A percentile compares a stretch with the other conserved stretches of the same genome.
Conservation (phyloP, 805 yeast species). For the Yarrowia deformans region DNA sequence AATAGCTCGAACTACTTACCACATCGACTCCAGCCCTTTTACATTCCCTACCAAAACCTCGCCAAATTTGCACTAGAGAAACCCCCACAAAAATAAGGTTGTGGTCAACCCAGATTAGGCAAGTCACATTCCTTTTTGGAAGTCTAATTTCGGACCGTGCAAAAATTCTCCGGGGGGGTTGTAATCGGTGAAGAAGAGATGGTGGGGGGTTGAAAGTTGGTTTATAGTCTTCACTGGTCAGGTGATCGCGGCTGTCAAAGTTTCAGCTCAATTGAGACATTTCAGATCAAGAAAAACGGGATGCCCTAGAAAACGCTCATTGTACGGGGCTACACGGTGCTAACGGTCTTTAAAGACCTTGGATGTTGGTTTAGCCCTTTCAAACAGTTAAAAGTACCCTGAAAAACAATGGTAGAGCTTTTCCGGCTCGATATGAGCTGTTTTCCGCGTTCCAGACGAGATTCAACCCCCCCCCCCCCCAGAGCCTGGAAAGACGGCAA, state of each 20-base stretch:
- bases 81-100: neutral
- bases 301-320: neutral
- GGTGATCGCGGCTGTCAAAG: neutral
- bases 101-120: slow-evolving; percentile 13
- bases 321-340: too few relatives aligned
- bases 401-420: too few relatives aligned
- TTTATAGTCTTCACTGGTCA: too few relatives aligned
- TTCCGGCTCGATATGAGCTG: too few relatives aligned
- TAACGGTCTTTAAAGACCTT: too few relatives aligned
- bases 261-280: neutral
- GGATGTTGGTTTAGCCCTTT: too few relatives aligned
- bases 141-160: neutral
- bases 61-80: neutral
- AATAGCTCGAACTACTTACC: too few relatives aligned
- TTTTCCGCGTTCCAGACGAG: too few relatives aligned
- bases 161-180: neutral
- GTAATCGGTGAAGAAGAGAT: neutral
- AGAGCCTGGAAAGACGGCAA: too few relatives aligned
- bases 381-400: too few relatives aligned
- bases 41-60: neutral
- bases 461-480: too few relatives aligned
- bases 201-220: neutral
- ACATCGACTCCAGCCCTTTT: neutral
- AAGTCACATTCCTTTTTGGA: slow-evolving; percentile 9
- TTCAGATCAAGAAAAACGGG: neutral